phyloP scores from a whole-genome alignment of 345 rosid genomes.

The Melaleuca alternifolia region DNA sequence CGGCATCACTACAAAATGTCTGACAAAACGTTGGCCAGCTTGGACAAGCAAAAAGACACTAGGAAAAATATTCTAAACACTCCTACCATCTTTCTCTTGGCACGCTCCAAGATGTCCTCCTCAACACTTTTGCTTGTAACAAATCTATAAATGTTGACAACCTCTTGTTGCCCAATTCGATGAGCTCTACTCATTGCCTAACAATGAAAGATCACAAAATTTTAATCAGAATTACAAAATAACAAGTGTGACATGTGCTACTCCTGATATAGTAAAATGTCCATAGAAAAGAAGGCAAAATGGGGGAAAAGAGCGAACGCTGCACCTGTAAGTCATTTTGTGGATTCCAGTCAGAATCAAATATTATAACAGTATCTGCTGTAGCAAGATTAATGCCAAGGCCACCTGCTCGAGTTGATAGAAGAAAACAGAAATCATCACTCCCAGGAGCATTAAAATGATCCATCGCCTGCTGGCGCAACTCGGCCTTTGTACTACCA shows the following conservation, averaged over 20 bases:
- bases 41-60: background rate
- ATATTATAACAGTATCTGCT: conserved; percentile 96
- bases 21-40: background rate
- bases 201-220: conserved; percentile 3
- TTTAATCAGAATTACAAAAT: background rate
- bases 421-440: conserved; percentile 99
- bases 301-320: background rate
- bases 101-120: conserved; percentile 97
- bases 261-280: background rate
- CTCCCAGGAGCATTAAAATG: conserved; percentile 98
- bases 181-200: conserved; percentile 99
- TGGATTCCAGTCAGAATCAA: conserved; percentile 99
- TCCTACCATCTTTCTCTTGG: conserved; percentile 94
- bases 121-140: conserved; percentile 99
- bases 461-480: conserved; percentile 99
- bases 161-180: conserved; percentile 98
- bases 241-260: background rate
- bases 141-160: conserved; percentile 96
- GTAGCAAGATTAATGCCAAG: conserved; percentile 98
- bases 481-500: conserved; percentile 99
- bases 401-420: conserved; percentile 99
- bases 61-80: background rate
- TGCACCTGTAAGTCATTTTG: conserved; percentile 96
- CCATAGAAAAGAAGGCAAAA: background rate
- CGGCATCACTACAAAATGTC: background rate